These are phyloP conservation scores for Ulota crispa DNA, from an alignment of 225 moss, liverwort and hornwort species.

Conservation along the genomic window DNA sequence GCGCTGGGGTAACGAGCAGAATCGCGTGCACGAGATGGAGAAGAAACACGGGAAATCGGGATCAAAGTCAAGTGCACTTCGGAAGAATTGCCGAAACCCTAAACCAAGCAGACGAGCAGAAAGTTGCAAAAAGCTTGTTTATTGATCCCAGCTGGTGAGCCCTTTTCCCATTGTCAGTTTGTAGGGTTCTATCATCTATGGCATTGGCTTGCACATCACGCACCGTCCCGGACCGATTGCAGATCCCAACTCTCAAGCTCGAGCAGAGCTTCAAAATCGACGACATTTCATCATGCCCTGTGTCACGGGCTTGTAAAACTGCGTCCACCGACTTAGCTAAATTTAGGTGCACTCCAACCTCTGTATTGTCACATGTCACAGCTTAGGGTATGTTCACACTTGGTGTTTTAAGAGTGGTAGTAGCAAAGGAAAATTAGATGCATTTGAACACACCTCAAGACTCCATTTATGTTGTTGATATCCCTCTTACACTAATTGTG, in stretches of 20 bases:
- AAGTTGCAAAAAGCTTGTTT: slow-evolving; percentile 4
- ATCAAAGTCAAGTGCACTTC: neutral
- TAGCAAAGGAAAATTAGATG: no score
- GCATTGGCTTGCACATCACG: slow-evolving; percentile 19
- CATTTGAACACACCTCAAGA: no score
- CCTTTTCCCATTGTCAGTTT: neutral
- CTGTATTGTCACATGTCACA: neutral
- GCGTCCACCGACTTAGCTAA: neutral
- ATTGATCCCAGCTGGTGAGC: neutral
- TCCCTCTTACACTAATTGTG: no score
- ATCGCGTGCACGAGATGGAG: slow-evolving; percentile 30
- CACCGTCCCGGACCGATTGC: neutral
- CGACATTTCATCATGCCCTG: neutral
- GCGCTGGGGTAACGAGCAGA: slow-evolving; percentile 41
- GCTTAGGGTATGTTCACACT: no score
- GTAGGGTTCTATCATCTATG: no score
- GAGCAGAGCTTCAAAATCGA: neutral
- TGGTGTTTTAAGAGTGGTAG: no score
- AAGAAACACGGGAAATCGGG: slow-evolving; percentile 15
- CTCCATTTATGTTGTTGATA: no score
- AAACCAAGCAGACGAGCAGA: neutral
- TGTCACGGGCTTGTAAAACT: no score
- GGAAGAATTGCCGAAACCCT: neutral
- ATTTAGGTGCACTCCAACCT: neutral
- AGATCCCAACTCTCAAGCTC: neutral